These are phyloP conservation scores for Linum lewisii DNA, from an alignment of 345 rosid genomes.

Conservation along the genomic window DNA sequence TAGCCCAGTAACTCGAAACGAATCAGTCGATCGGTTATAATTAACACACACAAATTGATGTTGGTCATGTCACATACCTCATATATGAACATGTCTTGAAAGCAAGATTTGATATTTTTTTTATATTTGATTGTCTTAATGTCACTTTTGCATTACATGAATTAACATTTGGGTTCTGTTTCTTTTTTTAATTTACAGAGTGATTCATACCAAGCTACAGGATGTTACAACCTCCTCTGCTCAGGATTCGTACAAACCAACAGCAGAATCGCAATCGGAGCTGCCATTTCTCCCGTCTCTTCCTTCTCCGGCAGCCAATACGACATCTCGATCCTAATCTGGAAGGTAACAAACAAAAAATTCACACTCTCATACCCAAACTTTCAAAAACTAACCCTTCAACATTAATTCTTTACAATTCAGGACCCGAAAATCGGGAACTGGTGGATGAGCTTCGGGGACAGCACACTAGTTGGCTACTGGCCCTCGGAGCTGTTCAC, in stretches of 20 bases:
- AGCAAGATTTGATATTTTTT: no score
- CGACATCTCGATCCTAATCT: slow-evolving; percentile 24
- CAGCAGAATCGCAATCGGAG: slow-evolving; percentile 28
- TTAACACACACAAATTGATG: no score
- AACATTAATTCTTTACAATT: not conserved
- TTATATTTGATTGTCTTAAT: no score
- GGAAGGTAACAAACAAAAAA: slow-evolving; percentile 15
- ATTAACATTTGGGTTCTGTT: not conserved
- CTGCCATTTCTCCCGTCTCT: slow-evolving; percentile 27
- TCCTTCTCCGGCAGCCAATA: slow-evolving; percentile 15
- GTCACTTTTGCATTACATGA: no score
- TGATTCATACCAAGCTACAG: slow-evolving; percentile 27
- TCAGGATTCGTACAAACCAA: slow-evolving; percentile 29
- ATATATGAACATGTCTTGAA: no score
- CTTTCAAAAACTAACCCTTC: not conserved
- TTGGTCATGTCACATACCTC: no score
- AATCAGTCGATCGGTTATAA: no score
- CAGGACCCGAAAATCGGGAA: slow-evolving; percentile 88
- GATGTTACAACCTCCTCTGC: slow-evolving; percentile 30
- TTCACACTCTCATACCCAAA: not conserved
- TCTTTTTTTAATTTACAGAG: slow-evolving; percentile 3
- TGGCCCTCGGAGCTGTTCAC: slow-evolving; percentile 97
- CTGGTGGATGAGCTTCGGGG: slow-evolving; percentile 99
- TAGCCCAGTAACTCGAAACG: no score
- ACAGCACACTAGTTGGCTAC: slow-evolving; percentile 71